These are phyloP conservation scores for Boletus eberwhitei DNA, from an alignment of 768 basidiomycete species.

Conservation along the genomic window DNA sequence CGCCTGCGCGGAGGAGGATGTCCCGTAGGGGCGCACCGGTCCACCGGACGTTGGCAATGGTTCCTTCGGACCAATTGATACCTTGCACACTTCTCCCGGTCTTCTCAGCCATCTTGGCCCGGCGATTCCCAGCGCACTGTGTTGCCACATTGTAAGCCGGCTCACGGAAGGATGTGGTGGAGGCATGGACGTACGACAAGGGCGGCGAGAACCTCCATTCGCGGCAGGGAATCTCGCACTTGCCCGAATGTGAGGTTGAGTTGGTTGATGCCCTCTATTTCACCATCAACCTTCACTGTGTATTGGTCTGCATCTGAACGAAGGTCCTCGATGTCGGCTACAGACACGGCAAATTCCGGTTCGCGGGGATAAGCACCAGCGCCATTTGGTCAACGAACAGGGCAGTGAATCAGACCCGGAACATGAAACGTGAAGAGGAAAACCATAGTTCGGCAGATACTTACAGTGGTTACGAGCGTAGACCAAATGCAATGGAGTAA, in stretches of 20 bases:
- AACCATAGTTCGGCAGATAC: slow-evolving; percentile 33
- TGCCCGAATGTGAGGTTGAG: slow-evolving; percentile 20
- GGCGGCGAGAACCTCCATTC: slow-evolving; percentile 42
- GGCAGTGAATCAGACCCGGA: not conserved
- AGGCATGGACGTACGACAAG: slow-evolving; percentile 45
- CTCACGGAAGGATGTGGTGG: not conserved
- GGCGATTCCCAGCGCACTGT: slow-evolving; percentile 64
- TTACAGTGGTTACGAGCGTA: slow-evolving; percentile 74
- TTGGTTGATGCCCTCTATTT: slow-evolving; percentile 12
- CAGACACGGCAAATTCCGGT: not conserved
- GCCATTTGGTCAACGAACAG: not conserved
- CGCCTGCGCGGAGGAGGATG: slow-evolving; percentile 45
- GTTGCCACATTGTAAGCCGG: not conserved
- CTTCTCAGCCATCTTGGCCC: slow-evolving; percentile 59
- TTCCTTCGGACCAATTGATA: slow-evolving; percentile 63
- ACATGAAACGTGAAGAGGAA: not conserved
- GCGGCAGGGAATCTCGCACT: slow-evolving; percentile 15
- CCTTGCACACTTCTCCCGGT: slow-evolving; percentile 49
- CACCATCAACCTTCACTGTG: slow-evolving; percentile 28
- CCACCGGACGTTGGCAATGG: slow-evolving; percentile 70
- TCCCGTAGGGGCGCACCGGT: slow-evolving; percentile 57
- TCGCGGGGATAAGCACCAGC: not conserved
- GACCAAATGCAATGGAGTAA: slow-evolving; percentile 62
- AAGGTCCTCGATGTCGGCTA: slow-evolving; percentile 29
- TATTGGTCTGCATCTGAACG: slow-evolving; percentile 20